phyloP scores from a whole-genome alignment of 1,139 yeast genomes.

The Kodamaea alishanica region DNA sequence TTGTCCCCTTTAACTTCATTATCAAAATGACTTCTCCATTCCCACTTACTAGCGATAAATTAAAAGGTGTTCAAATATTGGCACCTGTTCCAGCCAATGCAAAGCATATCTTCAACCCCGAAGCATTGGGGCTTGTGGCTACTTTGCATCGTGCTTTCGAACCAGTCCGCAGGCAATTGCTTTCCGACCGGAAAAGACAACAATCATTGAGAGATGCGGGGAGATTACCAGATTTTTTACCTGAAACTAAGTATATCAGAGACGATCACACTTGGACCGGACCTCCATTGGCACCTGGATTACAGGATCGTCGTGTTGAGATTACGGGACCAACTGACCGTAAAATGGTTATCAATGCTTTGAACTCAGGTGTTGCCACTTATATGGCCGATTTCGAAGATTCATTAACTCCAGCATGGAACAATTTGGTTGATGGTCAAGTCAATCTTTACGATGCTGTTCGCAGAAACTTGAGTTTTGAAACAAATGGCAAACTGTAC shows the following conservation, averaged over 20 bases:
- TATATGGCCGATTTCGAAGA: constrained; percentile 97
- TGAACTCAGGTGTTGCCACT: constrained; percentile 83
- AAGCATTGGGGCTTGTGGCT: constrained; percentile 70
- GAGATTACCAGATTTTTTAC: constrained; percentile 65
- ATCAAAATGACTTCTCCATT: constrained; percentile 46
- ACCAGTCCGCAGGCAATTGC: constrained; percentile 54
- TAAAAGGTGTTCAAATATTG: constrained; percentile 62
- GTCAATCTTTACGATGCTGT: constrained; percentile 87
- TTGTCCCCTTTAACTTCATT: neutral
- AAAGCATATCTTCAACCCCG: constrained; percentile 60
- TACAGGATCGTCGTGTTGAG: constrained; percentile 76
- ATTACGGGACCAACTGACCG: constrained; percentile 90
- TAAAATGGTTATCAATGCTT: constrained; percentile 91
- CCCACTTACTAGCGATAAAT: constrained; percentile 48
- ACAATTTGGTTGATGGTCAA: constrained; percentile 82
- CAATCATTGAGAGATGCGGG: constrained; percentile 67
- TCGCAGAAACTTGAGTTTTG: constrained; percentile 58
- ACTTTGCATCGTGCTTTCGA: constrained; percentile 71
- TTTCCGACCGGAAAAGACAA: constrained; percentile 55
- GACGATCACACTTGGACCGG: constrained; percentile 79
- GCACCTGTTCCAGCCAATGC: constrained; percentile 62
- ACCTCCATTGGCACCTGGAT: constrained; percentile 71
- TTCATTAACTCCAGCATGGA: constrained; percentile 95
- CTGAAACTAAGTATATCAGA: constrained; percentile 67
- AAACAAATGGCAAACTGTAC: constrained; percentile 59